A percentile compares a stretch with the other conserved stretches of the same genome.
Conservation (phyloP, 179 eudicot species). For the Camellia oleifera region DNA sequence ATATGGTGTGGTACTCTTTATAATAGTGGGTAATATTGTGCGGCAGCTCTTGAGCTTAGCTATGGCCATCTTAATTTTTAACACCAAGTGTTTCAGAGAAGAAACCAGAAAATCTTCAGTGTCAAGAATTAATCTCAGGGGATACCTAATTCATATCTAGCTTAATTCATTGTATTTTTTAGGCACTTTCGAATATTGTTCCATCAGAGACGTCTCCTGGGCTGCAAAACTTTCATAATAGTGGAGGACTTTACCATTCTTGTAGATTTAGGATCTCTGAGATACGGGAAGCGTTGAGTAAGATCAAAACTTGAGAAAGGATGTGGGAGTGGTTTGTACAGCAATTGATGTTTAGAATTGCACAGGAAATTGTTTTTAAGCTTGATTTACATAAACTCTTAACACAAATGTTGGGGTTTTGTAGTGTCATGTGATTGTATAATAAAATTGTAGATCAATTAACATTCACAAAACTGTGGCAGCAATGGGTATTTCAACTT, state of each 20-base stretch:
- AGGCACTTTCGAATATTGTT: too few relatives aligned
- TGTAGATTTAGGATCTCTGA: too few relatives aligned
- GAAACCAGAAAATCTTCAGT: not conserved
- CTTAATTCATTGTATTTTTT: too few relatives aligned
- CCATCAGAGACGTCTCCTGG: too few relatives aligned
- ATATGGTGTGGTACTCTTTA: not conserved
- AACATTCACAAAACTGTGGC: not conserved
- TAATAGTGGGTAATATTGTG: too few relatives aligned
- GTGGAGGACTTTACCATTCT: too few relatives aligned
- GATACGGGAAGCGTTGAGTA: too few relatives aligned
- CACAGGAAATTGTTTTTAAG: not conserved
- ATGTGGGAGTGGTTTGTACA: too few relatives aligned
- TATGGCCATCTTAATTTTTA: not conserved
- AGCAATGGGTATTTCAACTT: not conserved
- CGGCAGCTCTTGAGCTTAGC: not conserved
- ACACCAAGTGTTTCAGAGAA: not conserved
- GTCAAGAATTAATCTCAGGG: too few relatives aligned
- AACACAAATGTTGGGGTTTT: not conserved
- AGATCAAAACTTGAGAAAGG: too few relatives aligned
- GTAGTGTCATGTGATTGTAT: not conserved
- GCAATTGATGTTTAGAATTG: not conserved
- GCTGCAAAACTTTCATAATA: too few relatives aligned
- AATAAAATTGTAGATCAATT: not conserved
- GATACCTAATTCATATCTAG: too few relatives aligned
- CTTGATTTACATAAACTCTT: not conserved